Percentiles rank a stretch among this genome's conserved stretches.
phyloP scores from a whole-genome alignment of 2,329 filamentous ascomycete genomes.

The Cyclaneusma minus region DNA sequence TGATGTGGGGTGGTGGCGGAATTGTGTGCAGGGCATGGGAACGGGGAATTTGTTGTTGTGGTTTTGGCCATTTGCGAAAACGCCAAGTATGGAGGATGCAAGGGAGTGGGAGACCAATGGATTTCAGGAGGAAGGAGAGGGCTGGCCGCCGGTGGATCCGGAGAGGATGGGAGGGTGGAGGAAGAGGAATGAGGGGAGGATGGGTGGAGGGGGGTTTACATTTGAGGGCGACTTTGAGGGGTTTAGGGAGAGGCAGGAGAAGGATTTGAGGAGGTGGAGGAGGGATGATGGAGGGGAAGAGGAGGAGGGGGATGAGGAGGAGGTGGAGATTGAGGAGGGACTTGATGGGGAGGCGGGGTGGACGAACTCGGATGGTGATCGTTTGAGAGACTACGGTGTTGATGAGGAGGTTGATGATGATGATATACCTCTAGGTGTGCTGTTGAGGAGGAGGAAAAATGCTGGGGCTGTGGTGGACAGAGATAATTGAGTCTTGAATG shows the following conservation, averaged over 20 bases:
- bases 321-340: constrained; percentile 15
- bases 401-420: constrained; percentile 54
- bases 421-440: constrained; percentile 54
- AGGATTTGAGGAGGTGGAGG: constrained; percentile 26
- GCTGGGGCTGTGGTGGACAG: no score
- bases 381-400: constrained; percentile 62
- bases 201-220: constrained; percentile 6
- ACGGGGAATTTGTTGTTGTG: constrained; percentile 48
- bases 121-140: constrained; percentile 47
- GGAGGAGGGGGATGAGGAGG: constrained; percentile 15
- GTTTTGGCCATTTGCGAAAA: constrained; percentile 50
- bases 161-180: constrained; percentile 29
- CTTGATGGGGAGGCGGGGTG: constrained; percentile 41
- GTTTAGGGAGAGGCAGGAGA: constrained; percentile 32
- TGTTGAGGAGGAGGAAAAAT: constrained; percentile 44
- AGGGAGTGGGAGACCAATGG: constrained; percentile 55
- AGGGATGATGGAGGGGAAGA: constrained; percentile 8
- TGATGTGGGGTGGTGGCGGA: constrained; percentile 60
- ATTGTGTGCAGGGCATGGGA: constrained; percentile 65
- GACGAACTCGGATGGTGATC: constrained; percentile 63
- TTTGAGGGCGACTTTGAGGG: constrained; percentile 26
- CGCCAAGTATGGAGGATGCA: constrained; percentile 19
- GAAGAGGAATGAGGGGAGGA: no score
- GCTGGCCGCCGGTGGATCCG: constrained; percentile 50
- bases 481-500: not conserved